Evolutionary conservation across 257 asterid species (phyloP).

Genomic region (Solanum rostratum): DNA sequence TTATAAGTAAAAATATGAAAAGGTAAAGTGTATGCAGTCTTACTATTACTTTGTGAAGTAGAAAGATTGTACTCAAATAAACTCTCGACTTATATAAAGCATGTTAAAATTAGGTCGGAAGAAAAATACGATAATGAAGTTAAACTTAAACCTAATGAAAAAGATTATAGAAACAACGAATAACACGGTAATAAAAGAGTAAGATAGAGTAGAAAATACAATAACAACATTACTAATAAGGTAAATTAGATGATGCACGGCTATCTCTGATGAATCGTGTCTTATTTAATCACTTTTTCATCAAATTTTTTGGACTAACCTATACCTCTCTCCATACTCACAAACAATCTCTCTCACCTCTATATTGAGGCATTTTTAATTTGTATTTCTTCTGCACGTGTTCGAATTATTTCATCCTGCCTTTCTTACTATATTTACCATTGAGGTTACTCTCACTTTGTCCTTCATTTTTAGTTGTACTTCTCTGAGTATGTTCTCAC

Average conservation of each 20-base stretch:
- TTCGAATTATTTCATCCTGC: neutral
- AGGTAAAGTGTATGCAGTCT: neutral
- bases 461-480: neutral
- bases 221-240: neutral
- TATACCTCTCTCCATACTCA: neutral
- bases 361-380: neutral
- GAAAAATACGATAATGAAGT: neutral
- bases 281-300: no score
- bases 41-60: neutral
- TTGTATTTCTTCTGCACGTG: no score
- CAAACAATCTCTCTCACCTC: neutral
- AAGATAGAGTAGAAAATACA: no score
- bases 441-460: fast-evolving
- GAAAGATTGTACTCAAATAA: neutral
- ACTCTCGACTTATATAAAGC: no score
- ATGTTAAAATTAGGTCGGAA: no score
- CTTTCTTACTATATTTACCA: neutral
- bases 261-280: no score
- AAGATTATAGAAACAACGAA: neutral
- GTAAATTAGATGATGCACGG: neutral
- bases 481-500: neutral
- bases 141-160: no score
- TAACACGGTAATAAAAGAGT: neutral
- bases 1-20: neutral
- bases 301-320: neutral